Evolutionary conservation across 805 yeast genomes (phyloP), one percentile per base, ranked within the genome.

Genomic region (Clavispora santaluciae): DNA sequence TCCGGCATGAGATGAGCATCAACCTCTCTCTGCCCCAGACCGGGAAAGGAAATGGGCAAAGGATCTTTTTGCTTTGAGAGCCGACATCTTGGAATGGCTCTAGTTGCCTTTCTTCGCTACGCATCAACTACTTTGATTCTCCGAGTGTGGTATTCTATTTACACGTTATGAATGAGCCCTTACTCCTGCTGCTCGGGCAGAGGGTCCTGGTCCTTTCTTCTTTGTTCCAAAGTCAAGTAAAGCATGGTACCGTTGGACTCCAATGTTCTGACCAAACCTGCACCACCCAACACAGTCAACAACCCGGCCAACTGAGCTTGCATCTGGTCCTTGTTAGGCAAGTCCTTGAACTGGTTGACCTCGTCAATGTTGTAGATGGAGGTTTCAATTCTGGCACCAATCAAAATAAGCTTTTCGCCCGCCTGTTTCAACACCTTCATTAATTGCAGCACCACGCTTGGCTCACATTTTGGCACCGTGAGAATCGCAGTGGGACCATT

Each of bases 401-500:
- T 73, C 33, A 93, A 64, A 43, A 90, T 78, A 50, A 93, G 67
- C 58, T 79, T 79, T 54, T 88, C 96, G 54, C 78, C 79, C 31
- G 83, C 76, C 31, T 71, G 60, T 50, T 79, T 81, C 36, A 89
- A 57, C 22, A 79, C 59, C 54, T 77, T 82, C 52, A 86, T 63
- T 4, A 86, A 77, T 40, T 71, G 68, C 22, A 76, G 76, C 9
- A 90, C 86, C 16, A 68, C 66, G 12, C 64, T 53, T n/a, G 97
- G 96, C 48, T 88, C 83, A 25, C 84, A 69, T 45, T 74, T 78
- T 33, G 77, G 77, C 44, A 88, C 74, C 16, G 84, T 61, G 42
- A 91, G 78, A 8, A 86, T 72, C 1, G 95, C 95, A 2, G 95
- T 83, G 18, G 98, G 96, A 7, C 98, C 98, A 45, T 68, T 67